These are phyloP conservation scores for Boletus insuetus DNA, from an alignment of 768 basidiomycete species.

Conservation along the genomic window DNA sequence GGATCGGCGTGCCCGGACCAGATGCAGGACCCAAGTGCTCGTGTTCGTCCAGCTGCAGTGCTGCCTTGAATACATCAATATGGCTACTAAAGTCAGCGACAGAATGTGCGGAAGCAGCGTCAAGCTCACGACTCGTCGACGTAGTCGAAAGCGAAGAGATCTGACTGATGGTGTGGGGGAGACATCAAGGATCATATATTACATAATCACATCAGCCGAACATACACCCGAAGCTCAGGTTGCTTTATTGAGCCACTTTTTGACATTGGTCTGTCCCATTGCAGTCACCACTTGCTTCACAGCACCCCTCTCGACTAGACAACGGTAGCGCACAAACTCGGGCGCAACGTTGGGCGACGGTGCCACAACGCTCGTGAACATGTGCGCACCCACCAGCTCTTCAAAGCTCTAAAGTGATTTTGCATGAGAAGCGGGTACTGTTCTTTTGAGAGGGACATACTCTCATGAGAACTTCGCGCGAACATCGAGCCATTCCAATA, in stretches of 20 bases:
- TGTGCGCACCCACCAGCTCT: conserved; percentile 49
- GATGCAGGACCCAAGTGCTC: conserved; percentile 22
- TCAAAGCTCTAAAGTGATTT: conserved; percentile 66
- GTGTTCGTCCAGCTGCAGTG: conserved; percentile 60
- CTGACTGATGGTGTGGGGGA: conserved; percentile 1
- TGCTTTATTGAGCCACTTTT: conserved; percentile 73
- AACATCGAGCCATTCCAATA: conserved; percentile 71
- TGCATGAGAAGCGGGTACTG: conserved; percentile 1
- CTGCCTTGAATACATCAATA: conserved; percentile 75
- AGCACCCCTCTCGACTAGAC: conserved; percentile 57
- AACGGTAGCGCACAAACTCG: conserved; percentile 77
- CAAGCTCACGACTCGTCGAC: conserved; percentile 66
- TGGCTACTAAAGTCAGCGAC: conserved; percentile 40
- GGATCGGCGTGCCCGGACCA: conserved; percentile 22
- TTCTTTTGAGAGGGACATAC: conserved; percentile 42
- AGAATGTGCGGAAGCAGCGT: not conserved
- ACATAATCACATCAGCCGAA: conserved; percentile 27
- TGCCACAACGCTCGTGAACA: conserved; percentile 54
- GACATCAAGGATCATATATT: conserved; percentile 19
- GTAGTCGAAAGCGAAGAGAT: conserved; percentile 51
- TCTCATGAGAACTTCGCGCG: conserved; percentile 59
- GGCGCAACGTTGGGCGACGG: conserved; percentile 50
- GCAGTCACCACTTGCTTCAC: conserved; percentile 66
- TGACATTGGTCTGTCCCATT: conserved; percentile 66
- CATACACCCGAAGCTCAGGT: conserved; percentile 4